Evolutionary conservation across 306 rosid genomes (phyloP).

Genomic region (Malus asiatica): DNA sequence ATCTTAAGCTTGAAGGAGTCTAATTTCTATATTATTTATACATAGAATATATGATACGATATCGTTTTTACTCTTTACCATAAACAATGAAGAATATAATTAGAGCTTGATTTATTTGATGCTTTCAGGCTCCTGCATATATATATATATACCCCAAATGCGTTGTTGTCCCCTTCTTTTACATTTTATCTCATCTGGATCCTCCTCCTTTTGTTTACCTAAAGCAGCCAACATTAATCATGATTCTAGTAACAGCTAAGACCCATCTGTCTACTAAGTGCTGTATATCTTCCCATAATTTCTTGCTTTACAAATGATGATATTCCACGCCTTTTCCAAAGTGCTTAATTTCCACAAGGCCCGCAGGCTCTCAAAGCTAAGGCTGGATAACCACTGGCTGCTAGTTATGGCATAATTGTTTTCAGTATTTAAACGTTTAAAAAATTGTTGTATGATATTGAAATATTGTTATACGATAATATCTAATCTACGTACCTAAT

Average conservation of each 20-base stretch:
- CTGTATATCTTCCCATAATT: constrained; percentile 26
- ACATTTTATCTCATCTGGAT: constrained; percentile 19
- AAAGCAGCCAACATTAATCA: constrained; percentile 26
- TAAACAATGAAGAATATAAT: not conserved
- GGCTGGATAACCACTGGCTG: not conserved
- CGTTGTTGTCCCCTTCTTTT: constrained; percentile 11
- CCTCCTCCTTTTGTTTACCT: constrained; percentile 3
- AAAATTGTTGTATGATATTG: not conserved
- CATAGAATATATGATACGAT: not conserved
- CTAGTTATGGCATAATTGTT: not conserved
- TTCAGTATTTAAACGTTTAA: too few relatives aligned
- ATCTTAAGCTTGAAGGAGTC: not conserved
- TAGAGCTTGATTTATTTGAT: constrained; percentile 3
- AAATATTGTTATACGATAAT: too few relatives aligned
- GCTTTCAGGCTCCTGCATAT: constrained; percentile 4
- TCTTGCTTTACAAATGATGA: constrained; percentile 33
- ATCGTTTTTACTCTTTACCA: not conserved
- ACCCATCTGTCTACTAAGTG: constrained; percentile 33
- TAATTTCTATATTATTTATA: not conserved
- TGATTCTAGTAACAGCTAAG: constrained; percentile 28
- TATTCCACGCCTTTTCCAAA: constrained; percentile 20
- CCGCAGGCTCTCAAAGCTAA: constrained; percentile 19
- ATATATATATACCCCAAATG: not conserved
- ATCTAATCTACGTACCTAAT: not conserved
- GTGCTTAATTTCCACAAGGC: constrained; percentile 25